Base-by-base conservation (phyloP, 2,329 filamentous ascomycete genomes). In the Grosmannia serpens region DNA sequence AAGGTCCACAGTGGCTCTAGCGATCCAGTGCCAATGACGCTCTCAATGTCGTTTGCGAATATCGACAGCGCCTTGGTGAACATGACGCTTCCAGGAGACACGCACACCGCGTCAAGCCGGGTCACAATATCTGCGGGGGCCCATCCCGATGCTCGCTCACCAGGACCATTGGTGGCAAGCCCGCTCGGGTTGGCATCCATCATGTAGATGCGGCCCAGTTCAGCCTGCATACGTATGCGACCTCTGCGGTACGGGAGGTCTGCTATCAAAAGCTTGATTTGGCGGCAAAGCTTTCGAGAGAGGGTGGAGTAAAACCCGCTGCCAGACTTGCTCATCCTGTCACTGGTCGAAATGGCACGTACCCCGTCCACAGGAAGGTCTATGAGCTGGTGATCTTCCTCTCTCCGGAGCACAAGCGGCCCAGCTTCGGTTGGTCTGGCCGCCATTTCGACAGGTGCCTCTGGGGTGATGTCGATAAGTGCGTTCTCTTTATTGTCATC, bases 1-100 rank as follows among this genome's bases (percentile, higher is more conserved):
- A 61, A 26, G 2, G 15, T n/a, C 63, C 62, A 61, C n/a, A 44
- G 52, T 4, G 53, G 35, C 2, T 53, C 13, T n/a, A 24, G 10
- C 26, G 35, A n/a, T 17, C 29, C 46, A 13, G 22, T 27, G 7
- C 56, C 54, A 7, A 62, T 27, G 1, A 63, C 22, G 9, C 54
- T 56, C 17, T 64, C 63, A 11, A 64, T 55, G 24, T 64, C 63
- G 7, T 62, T 64, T 53, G 62, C 66, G 58, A 64, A 65, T 3
- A 66, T 63, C 3, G 65, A 66, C 8, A 71, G 60, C 1, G 65
- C 61, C 35, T 65, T 68, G 44, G 68, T 69, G 46, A 70, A 71
- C 3, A 64, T 56, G 10, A 65, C 58, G 38, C 60, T 62, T 1
- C 61, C 54, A 2, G 61, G 59, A 7, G 58, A 29, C 0, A 58